phyloP scores from a whole-genome alignment of 495 filamentous ascomycete species.

The Jackrogersella minutella region DNA sequence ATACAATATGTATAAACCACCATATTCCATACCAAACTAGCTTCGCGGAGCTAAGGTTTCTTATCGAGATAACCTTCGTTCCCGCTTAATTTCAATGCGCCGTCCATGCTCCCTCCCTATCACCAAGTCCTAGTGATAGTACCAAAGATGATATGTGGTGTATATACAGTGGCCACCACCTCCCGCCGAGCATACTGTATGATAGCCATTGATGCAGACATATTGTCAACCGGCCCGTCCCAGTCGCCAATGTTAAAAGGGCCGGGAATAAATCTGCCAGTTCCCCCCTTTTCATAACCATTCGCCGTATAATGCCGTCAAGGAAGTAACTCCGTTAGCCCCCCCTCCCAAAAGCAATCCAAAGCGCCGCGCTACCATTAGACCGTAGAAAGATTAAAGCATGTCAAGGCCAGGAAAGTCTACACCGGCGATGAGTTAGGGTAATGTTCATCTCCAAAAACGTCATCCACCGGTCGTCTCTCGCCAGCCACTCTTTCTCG shows the following conservation, averaged over 20 bases:
- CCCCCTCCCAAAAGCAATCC: conserved; percentile 25
- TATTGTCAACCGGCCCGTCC: neutral
- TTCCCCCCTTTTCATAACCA: conserved; percentile 21
- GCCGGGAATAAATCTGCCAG: neutral
- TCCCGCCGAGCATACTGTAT: conserved; percentile 1
- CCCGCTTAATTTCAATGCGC: conserved; percentile 13
- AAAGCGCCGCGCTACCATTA: conserved; percentile 43
- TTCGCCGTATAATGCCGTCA: conserved; percentile 39
- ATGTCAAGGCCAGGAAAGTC: neutral
- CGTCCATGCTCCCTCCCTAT: conserved; percentile 19
- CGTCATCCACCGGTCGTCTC: conserved; percentile 39
- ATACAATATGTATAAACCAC: neutral
- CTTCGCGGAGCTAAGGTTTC: neutral
- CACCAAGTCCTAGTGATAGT: conserved; percentile 1
- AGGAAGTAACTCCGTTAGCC: conserved; percentile 1
- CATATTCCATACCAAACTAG: neutral
- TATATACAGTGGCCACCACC: conserved; percentile 20
- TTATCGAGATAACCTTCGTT: neutral
- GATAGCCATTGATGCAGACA: conserved; percentile 7
- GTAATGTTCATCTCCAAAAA: conserved; percentile 21
- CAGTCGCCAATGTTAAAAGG: neutral
- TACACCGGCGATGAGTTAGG: conserved; percentile 28
- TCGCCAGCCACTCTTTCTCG: conserved; percentile 24
- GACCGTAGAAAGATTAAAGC: conserved; percentile 26
- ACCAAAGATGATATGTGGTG: neutral